phyloP scores from a whole-genome alignment of 1,284 basidiomycete genomes.

The Porphyrellus sp. region DNA sequence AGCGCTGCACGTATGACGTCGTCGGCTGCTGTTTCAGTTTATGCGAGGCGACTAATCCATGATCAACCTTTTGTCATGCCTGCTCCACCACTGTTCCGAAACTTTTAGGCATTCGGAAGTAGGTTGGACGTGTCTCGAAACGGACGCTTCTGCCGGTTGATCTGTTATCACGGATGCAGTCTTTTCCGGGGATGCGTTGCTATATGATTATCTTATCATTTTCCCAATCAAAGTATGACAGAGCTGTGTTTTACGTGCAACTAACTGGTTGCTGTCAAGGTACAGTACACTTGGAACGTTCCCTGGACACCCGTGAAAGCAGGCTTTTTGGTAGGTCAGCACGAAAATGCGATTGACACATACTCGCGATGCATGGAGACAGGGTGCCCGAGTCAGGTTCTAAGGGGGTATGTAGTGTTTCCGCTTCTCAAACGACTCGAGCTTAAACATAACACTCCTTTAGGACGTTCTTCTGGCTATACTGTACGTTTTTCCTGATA shows the following conservation, averaged over 20 bases:
- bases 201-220: too few relatives aligned
- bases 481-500: not conserved
- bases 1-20: not conserved
- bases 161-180: not conserved
- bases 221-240: too few relatives aligned
- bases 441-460: not conserved
- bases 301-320: slow-evolving; percentile 7
- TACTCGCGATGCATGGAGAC: not conserved
- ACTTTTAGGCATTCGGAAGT: not conserved
- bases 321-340: slow-evolving; percentile 13
- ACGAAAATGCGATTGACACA: slow-evolving; percentile 13
- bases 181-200: too few relatives aligned
- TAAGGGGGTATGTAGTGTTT: not conserved
- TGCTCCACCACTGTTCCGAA: not conserved
- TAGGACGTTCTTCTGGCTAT: not conserved
- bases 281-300: slow-evolving; percentile 9
- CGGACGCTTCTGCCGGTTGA: not conserved
- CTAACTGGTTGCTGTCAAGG: too few relatives aligned
- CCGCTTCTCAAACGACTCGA: not conserved
- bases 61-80: not conserved
- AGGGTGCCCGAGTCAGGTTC: not conserved
- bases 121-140: not conserved
- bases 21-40: not conserved
- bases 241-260: too few relatives aligned
- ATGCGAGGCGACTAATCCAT: not conserved